Evolutionary conservation across 306 rosid species (phyloP), one percentile per base, ranked within the genome.

Genomic region (Vicia faba): DNA sequence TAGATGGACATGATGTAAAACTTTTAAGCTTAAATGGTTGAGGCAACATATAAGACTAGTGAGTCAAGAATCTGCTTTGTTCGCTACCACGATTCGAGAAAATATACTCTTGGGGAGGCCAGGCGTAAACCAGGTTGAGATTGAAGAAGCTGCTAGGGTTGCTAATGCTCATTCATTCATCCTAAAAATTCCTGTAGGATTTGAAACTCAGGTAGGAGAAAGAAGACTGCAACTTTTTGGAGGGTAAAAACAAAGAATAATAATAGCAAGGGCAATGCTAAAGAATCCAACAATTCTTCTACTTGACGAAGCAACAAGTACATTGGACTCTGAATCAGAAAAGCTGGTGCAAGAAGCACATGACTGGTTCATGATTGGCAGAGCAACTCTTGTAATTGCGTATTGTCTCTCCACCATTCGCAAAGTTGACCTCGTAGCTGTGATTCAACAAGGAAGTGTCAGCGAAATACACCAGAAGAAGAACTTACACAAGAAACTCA

Each of bases 291-390:
- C 99, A 25, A 93, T 93, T 73, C 82, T 93, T 38, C 91, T 93
- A 62, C 70, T 93, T 45, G 99, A 93, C 38, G 99, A 93, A 70
- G 99, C 99, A 67, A 93, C 99, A 67, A 93, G 99, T 88, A 97
- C 99, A 50, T 72, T 93, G 74, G 99, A 93, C 77, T 93, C 99
- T 4, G 99, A 93, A 50, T 93, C 99, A 1, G 99, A 93, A 77
- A 93, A 93, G 80, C 81, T 93, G 65, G 99, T 93, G 49, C 99
- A 93, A 70, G 99, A 93, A 81, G 99, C 99, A 49, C 97, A 90
- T 26, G 99, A 93, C 74, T 81, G 99, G 68, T 93, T 93, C 83
- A 93, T 93, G 99, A 93, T 93, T 15, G 98, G 98, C 40, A 78
- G 98, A 80, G 88, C 98, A 28, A 90, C 98, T 62, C 97, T 93